Evolutionary conservation across 2,329 filamentous ascomycete species (phyloP), one percentile per base, ranked within the genome.

Genomic region (Teratosphaeria epicoccoides): DNA sequence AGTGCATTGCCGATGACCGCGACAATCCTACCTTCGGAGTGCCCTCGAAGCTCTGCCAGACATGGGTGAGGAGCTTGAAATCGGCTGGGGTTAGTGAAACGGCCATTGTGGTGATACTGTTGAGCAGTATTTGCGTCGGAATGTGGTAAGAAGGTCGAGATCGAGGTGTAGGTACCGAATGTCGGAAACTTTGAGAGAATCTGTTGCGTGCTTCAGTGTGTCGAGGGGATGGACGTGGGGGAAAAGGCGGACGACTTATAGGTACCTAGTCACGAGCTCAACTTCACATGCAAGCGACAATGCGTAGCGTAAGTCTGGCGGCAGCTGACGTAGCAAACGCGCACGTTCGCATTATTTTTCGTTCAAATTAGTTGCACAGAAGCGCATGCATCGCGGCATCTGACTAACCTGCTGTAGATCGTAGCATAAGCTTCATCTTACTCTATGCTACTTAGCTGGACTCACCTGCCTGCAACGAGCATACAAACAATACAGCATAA

Each of bases 41-140:
- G 9, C 61, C 49, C 10, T 66, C 62, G 57, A 67, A 63, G 55
- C 65, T 66, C 43, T 65, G 59, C 58, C 60, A 65, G 51, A 60
- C 63, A 47, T 63, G 52, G 24, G 59, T 59, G 28, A 67, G 60
- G 52, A 57, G 29, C 24, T 52, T 52, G 23, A 20, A 20, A 17
- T 55, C 53, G 17, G 44, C 24, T 6, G 44, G 37, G 14, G 49
- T 52, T 23, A 57, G 55, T 11, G 46, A 20, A 17, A 52, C 43
- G 14, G 12, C 29, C 29, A 45, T 49, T 10, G 17, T 50, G 40
- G 10, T 14, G 24, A 25, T 24, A 51, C 17, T 37, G 28, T 2
- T 46, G 24, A 23, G n/a, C n/a, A 23, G 29, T 43, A 9, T 49
- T 11, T 3, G 33, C 10, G 17, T 17, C 2, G 12, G 33, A 24